Evolutionary conservation across 148 eudicot genomes (phyloP), one percentile per base, ranked within the genome.

Genomic region (Heliamphora exappendiculata): DNA sequence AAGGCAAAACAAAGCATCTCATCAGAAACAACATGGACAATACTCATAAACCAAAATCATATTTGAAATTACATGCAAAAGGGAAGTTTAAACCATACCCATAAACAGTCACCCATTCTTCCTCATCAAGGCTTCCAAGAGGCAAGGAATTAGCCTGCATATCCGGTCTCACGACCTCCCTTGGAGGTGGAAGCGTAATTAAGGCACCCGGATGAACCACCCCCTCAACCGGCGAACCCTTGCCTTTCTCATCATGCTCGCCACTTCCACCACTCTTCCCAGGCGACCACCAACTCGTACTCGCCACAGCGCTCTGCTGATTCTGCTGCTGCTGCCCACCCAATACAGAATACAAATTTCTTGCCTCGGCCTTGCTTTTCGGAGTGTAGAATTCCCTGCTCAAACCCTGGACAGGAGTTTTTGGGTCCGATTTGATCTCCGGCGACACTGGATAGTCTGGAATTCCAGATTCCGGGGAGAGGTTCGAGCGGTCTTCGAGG

Each of bases 71-170:
- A 79, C 4, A 17, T 60, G 29, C n/a, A n/a, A n/a, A n/a, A n/a
- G 57, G 44, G 60, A 41, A 76, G 22, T 45, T 12, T 29, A 36
- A n/a, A n/a, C n/a, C 76, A 64, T 92, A 94, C 98, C 98, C 99
- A 62, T 89, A 95, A 70, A 93, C 98, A 60, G 98, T 93, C 70
- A 95, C 93, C 99, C 99, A 95, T 81, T 95, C 98, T 80, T 91
- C 98, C 87, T 95, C 97, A 53, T 88, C 85, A 70, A 93, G 83
- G 72, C 76, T 80, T 33, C 94, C 98, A 62, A 84, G 79, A 24
- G 90, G 89, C 24, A 86, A 72, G 34, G 87, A 80, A 78, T 80
- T 92, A 82, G 78, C 86, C 78, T 86, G 87, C 78, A 86, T 82
- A 78, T 95, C 99, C 12, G 99, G 99, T 73, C 97, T 87, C 2